phyloP scores from a whole-genome alignment of 805 yeast genomes.

The Candida glaebosa region DNA sequence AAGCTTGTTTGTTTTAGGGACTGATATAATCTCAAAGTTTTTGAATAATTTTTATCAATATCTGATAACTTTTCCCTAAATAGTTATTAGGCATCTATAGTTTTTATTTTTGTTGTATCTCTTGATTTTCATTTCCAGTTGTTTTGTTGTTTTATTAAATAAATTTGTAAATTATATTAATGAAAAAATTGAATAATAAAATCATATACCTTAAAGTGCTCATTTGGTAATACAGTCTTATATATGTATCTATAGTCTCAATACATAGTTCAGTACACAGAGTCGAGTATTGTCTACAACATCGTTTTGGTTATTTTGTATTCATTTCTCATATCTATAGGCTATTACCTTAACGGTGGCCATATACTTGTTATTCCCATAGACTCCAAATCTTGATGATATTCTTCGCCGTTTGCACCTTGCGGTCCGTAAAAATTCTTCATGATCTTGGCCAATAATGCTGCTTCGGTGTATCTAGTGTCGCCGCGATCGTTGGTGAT shows the following conservation, averaged over 20 bases:
- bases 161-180: neutral
- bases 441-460: conserved; percentile 39
- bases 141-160: neutral
- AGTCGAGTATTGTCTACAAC: too few relatives aligned
- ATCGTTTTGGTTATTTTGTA: too few relatives aligned
- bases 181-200: too few relatives aligned
- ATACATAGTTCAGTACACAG: too few relatives aligned
- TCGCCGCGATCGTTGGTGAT: neutral
- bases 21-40: neutral
- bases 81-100: neutral
- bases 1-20: neutral
- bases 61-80: neutral
- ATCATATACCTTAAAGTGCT: too few relatives aligned
- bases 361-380: conserved; percentile 36
- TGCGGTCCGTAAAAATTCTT: conserved; percentile 41
- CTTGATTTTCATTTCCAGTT: neutral
- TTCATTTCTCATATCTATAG: neutral
- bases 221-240: too few relatives aligned
- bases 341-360: conserved; percentile 21
- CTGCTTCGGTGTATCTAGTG: conserved; percentile 30
- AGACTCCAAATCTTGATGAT: conserved; percentile 30
- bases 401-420: conserved; percentile 30
- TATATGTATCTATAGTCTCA: too few relatives aligned
- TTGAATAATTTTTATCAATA: too few relatives aligned
- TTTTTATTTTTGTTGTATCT: neutral